Conservation (phyloP, 2,329 filamentous ascomycete genomes). For the Aspergillus novofumigatus region DNA sequence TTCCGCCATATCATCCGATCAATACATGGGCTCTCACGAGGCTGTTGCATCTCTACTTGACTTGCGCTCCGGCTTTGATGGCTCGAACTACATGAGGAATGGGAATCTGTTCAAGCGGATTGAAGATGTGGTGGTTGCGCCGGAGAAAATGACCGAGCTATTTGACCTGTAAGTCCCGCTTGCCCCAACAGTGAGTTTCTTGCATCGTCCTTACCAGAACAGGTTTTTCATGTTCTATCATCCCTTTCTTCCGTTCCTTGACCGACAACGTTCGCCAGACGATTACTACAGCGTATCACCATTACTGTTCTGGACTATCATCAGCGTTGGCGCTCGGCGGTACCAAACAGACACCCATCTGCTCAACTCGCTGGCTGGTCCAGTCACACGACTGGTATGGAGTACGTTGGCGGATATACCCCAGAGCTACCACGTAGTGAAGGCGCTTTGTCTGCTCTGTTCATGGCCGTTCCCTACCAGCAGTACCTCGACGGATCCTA, state of each 20-base stretch:
- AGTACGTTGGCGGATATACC: constrained; percentile 58
- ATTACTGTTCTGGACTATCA: constrained; percentile 66
- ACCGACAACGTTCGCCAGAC: constrained; percentile 50
- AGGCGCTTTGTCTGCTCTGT: constrained; percentile 60
- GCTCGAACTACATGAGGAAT: constrained; percentile 44
- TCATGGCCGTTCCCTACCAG: constrained; percentile 63
- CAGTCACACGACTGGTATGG: constrained; percentile 58
- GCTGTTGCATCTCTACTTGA: constrained; percentile 49
- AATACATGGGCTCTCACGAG: constrained; percentile 46
- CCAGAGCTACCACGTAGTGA: constrained; percentile 62
- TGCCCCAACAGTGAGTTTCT: background rate
- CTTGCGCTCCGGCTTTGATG: constrained; percentile 45
- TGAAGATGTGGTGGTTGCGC: constrained; percentile 45
- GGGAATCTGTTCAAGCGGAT: constrained; percentile 50
- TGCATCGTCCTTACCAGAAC: constrained; percentile 25
- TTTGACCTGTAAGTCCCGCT: constrained; percentile 40
- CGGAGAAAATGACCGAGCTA: constrained; percentile 42
- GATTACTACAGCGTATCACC: constrained; percentile 56
- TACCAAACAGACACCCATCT: constrained; percentile 53
- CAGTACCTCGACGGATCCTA: constrained; percentile 60
- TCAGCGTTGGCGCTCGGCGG: constrained; percentile 59
- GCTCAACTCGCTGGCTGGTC: constrained; percentile 49
- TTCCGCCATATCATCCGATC: constrained; percentile 35
- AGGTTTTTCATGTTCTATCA: constrained; percentile 64
- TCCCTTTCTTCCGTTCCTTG: constrained; percentile 61